These are phyloP conservation scores for Cucurbita moschata DNA, from an alignment of 306 rosid species.

Conservation along the genomic window DNA sequence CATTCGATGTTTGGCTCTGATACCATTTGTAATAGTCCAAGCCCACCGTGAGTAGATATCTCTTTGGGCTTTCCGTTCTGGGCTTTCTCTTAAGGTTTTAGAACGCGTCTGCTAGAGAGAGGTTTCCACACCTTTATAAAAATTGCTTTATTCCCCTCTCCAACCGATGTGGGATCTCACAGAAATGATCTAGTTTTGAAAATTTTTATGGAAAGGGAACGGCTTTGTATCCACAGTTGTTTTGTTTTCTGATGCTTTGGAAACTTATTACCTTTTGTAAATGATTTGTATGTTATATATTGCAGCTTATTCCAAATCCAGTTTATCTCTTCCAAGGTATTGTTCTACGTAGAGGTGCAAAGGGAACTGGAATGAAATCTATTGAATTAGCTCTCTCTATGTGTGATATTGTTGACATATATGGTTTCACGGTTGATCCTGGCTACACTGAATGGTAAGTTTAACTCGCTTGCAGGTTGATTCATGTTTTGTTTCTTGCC, in stretches of 20 bases:
- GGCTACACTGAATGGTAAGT: slow-evolving; percentile 95
- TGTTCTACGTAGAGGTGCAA: slow-evolving; percentile 97
- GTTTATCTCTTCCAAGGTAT: slow-evolving; percentile 98
- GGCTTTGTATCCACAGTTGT: neutral
- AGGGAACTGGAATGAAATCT: slow-evolving; percentile 99
- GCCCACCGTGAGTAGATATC: too few species aligned
- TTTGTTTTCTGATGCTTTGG: neutral
- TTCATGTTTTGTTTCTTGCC: slow-evolving; percentile 3
- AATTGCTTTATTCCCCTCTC: too few species aligned
- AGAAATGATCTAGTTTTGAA: neutral
- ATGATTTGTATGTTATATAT: neutral
- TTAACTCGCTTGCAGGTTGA: neutral
- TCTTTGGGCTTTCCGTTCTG: too few species aligned
- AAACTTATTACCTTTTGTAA: neutral
- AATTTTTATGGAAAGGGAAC: neutral
- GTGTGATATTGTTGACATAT: slow-evolving; percentile 89
- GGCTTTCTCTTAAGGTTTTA: too few species aligned
- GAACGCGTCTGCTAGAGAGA: too few species aligned
- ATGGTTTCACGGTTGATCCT: slow-evolving; percentile 98
- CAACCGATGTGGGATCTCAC: too few species aligned
- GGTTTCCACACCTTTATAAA: too few species aligned
- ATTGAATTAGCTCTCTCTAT: slow-evolving; percentile 89
- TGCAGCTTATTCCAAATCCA: slow-evolving; percentile 85
- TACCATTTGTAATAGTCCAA: too few species aligned
- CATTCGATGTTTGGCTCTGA: too few species aligned